Percentiles rank a stretch among this genome's conserved stretches.
Conservation (phyloP, 345 rosid species). For the Linum tenue region DNA sequence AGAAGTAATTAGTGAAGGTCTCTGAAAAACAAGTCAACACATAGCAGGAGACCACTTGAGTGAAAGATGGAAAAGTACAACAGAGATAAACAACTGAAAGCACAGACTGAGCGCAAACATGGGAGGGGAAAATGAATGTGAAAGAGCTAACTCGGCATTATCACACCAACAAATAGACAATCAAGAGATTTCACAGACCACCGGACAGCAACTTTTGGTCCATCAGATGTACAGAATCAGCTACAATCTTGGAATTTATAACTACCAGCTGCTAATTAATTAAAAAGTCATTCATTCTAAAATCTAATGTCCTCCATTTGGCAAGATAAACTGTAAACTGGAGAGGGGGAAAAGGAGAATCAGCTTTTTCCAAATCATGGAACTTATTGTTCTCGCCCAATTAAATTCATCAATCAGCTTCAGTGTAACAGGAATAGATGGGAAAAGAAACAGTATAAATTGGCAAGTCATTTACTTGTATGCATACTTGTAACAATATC, state of each 20-base stretch:
- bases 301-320: too few species aligned
- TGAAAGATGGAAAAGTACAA: not conserved
- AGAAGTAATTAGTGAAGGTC: conserved; percentile 35
- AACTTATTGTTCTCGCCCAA: too few species aligned
- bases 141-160: too few species aligned
- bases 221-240: too few species aligned
- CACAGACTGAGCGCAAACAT: not conserved
- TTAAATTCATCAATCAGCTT: not conserved
- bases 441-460: not conserved
- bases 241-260: not conserved
- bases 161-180: not conserved
- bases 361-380: too few species aligned
- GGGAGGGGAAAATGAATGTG: not conserved
- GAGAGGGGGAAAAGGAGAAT: too few species aligned
- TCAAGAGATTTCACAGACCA: not conserved
- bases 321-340: too few species aligned
- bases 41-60: not conserved
- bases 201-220: not conserved
- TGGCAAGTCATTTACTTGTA: too few species aligned
- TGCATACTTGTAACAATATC: too few species aligned
- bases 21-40: conserved; percentile 20
- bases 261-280: not conserved
- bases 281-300: too few species aligned
- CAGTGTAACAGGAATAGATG: not conserved
- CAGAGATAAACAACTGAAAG: not conserved